Percentiles rank a stretch among this genome's conserved stretches.
Evolutionary conservation across 164 flowering plant species (phyloP).

Genomic region (Nelumbo lutea): DNA sequence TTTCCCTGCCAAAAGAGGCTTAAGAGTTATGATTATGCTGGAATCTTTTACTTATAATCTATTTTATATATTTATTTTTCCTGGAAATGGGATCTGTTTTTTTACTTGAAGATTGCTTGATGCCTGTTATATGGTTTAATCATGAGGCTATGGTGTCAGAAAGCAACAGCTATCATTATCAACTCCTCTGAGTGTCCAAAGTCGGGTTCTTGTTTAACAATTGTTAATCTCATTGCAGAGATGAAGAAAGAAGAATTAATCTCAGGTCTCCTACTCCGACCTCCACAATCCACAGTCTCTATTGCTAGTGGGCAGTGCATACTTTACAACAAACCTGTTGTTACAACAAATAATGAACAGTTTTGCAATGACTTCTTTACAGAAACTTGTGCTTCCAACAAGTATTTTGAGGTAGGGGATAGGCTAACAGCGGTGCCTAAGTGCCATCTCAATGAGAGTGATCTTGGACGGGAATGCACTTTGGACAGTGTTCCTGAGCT

Average conservation of each 20-base stretch:
- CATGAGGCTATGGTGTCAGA: background rate
- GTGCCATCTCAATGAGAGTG: constrained; percentile 11
- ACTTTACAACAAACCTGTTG: constrained; percentile 20
- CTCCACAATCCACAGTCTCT: constrained; percentile 24
- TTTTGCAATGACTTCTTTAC: constrained; percentile 13
- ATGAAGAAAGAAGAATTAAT: constrained; percentile 65
- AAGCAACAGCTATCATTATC: background rate
- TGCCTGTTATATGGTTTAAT: background rate
- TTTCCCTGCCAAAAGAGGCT: background rate
- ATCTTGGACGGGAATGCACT: constrained; percentile 9
- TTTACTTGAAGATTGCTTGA: background rate
- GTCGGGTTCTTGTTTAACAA: background rate
- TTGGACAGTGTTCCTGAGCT: constrained; percentile 9
- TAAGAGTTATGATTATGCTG: background rate
- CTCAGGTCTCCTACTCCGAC: constrained; percentile 49
- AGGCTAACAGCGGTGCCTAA: constrained; percentile 12
- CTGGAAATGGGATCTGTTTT: background rate
- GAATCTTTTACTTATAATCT: background rate
- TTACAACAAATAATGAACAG: constrained; percentile 21
- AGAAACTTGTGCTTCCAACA: constrained; percentile 25
- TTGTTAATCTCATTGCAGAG: constrained; percentile 32
- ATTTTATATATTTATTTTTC: background rate
- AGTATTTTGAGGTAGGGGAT: constrained; percentile 23
- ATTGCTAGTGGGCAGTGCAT: constrained; percentile 21
- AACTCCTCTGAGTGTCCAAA: background rate